A percentile compares a stretch with the other conserved stretches of the same genome.
Conservation (phyloP, 306 rosid genomes). For the Medicago ruthenica region DNA sequence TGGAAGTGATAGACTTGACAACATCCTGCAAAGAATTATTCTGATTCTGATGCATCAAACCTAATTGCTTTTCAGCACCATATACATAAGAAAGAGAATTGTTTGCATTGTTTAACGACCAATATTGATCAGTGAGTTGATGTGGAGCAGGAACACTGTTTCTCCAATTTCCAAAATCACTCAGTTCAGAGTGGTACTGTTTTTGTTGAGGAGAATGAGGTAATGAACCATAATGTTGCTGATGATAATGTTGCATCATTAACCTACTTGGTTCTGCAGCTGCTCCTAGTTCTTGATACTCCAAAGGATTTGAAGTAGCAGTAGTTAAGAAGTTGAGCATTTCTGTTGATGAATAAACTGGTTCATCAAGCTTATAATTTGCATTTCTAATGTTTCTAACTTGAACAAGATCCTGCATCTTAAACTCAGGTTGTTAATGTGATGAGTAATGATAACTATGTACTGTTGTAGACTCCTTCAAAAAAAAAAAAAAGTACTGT, state of each 20-base stretch:
- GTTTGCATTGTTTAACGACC: slow-evolving; percentile 56
- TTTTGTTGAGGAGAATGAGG: slow-evolving; percentile 42
- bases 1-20: background rate
- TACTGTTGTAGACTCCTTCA: no score
- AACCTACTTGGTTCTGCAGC: slow-evolving; percentile 39
- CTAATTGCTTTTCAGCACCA: slow-evolving; percentile 43
- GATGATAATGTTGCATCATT: slow-evolving; percentile 12
- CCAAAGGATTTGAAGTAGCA: slow-evolving; percentile 37
- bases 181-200: slow-evolving; percentile 13
- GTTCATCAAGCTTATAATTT: slow-evolving; percentile 57
- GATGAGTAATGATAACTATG: no score
- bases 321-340: slow-evolving; percentile 48
- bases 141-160: slow-evolving; percentile 30
- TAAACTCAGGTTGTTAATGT: background rate
- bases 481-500: no score
- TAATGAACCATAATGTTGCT: slow-evolving; percentile 39
- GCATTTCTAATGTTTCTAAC: slow-evolving; percentile 64
- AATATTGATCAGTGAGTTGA: slow-evolving; percentile 51
- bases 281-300: slow-evolving; percentile 40
- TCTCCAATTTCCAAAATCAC: slow-evolving; percentile 52
- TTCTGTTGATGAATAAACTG: slow-evolving; percentile 50
- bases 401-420: slow-evolving; percentile 55
- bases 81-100: slow-evolving; percentile 37
- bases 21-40: slow-evolving; percentile 46
- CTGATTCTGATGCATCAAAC: slow-evolving; percentile 53